Conservation (phyloP, 2,329 filamentous ascomycete genomes). For the Periconia digitata region DNA sequence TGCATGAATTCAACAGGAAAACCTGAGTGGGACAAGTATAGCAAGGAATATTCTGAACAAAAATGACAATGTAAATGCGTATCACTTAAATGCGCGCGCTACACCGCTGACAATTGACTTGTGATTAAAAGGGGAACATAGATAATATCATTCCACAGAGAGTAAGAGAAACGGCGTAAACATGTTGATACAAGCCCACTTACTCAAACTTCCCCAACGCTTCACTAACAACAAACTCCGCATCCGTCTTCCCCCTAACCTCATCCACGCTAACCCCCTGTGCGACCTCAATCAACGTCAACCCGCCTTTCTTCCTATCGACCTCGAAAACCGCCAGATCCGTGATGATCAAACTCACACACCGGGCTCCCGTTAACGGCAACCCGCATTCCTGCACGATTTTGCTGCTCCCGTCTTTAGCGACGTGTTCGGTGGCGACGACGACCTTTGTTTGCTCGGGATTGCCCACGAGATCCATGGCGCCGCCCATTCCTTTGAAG, state of each 20-base stretch:
- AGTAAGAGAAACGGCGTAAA: no score
- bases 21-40: no score
- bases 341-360: conserved; percentile 44
- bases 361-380: conserved; percentile 41
- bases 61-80: no score
- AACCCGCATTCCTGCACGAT: conserved; percentile 68
- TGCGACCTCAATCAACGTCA: conserved; percentile 80
- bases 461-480: conserved; percentile 89
- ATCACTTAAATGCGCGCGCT: no score
- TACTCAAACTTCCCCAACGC: conserved; percentile 74
- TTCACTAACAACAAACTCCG: conserved; percentile 75
- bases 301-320: conserved; percentile 62
- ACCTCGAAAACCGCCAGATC: conserved; percentile 60
- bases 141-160: no score
- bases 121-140: no score
- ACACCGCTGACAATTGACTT: no score
- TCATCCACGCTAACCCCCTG: conserved; percentile 86
- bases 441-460: conserved; percentile 83
- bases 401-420: conserved; percentile 89
- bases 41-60: no score
- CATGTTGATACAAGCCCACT: no score
- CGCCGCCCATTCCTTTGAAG: conserved; percentile 86
- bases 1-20: no score
- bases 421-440: conserved; percentile 90
- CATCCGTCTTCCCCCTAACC: conserved; percentile 82